These are phyloP conservation scores for Lichtheimia corymbifera DNA, from an alignment of 371 early-diverging fungal species.

Conservation along the genomic window DNA sequence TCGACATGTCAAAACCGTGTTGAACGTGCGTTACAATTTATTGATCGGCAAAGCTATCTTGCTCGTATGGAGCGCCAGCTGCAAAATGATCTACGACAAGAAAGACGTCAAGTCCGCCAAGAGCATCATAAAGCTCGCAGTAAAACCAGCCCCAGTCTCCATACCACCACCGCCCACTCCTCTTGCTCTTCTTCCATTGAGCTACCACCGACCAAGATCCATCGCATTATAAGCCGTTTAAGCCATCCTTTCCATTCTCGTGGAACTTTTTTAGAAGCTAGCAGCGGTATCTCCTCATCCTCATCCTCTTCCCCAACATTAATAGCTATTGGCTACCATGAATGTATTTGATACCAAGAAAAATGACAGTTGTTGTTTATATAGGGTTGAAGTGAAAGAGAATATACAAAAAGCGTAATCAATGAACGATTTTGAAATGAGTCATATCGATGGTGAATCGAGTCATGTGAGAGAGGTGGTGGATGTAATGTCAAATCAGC, in stretches of 20 bases:
- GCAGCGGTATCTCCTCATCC: not conserved
- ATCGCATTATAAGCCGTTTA: not conserved
- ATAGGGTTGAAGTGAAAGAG: too few relatives aligned
- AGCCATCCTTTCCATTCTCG: not conserved
- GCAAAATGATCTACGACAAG: not conserved
- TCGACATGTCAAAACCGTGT: not conserved
- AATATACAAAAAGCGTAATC: not conserved
- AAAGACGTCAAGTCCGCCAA: not conserved
- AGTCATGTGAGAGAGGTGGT: too few relatives aligned
- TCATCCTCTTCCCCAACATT: not conserved
- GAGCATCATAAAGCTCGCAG: not conserved
- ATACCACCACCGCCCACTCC: not conserved
- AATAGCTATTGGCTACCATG: not conserved
- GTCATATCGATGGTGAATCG: not conserved
- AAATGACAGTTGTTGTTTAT: too few relatives aligned
- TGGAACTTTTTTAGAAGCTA: too few relatives aligned
- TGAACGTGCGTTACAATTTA: constrained; percentile 8
- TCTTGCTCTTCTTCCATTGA: too few relatives aligned
- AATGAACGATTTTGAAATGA: not conserved
- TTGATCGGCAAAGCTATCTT: constrained; percentile 1
- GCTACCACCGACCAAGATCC: not conserved
- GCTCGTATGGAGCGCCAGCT: not conserved
- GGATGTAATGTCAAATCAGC: not conserved
- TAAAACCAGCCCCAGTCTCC: not conserved
- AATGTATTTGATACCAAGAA: not conserved